Evolutionary conservation across 768 basidiomycete species (phyloP).

Genomic region (Cystoderma amianthinum): DNA sequence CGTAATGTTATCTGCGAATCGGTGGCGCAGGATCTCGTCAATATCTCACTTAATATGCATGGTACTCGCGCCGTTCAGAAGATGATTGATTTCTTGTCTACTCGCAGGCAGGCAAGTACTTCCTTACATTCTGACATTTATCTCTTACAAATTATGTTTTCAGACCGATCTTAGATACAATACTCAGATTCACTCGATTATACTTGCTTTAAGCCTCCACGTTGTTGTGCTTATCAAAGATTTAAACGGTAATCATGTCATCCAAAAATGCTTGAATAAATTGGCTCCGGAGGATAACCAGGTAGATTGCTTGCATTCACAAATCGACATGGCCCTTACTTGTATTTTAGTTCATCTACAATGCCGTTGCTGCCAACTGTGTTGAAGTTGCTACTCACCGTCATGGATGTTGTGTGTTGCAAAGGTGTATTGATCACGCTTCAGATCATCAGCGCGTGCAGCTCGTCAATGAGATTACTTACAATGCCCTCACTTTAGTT

Average conservation of each 20-base stretch:
- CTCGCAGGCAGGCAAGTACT: constrained; percentile 79
- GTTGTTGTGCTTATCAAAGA: constrained; percentile 99
- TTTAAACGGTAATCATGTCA: constrained; percentile 94
- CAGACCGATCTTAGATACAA: constrained; percentile 82
- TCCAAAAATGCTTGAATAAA: constrained; percentile 99
- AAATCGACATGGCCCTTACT: constrained; percentile 1
- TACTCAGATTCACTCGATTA: constrained; percentile 93
- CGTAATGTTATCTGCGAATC: constrained; percentile 95
- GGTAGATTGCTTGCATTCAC: constrained; percentile 35
- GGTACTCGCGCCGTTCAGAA: constrained; percentile 99
- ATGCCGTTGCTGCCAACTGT: constrained; percentile 97
- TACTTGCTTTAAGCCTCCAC: constrained; percentile 92
- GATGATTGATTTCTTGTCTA: constrained; percentile 99
- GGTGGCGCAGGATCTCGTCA: constrained; percentile 94
- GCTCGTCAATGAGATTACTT: constrained; percentile 98
- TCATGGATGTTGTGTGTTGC: constrained; percentile 97
- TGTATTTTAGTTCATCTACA: constrained; percentile 91
- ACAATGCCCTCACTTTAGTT: constrained; percentile 93
- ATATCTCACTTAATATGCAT: constrained; percentile 99
- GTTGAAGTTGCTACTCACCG: constrained; percentile 98
- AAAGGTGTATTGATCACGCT: constrained; percentile 97
- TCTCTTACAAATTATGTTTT: constrained; percentile 40
- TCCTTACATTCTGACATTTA: constrained; percentile 23
- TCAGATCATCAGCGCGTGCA: constrained; percentile 93
- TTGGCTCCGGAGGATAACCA: constrained; percentile 98